Evolutionary conservation across 2,329 filamentous ascomycete species (phyloP).

Genomic region (Pseudogymnoascus sp.): DNA sequence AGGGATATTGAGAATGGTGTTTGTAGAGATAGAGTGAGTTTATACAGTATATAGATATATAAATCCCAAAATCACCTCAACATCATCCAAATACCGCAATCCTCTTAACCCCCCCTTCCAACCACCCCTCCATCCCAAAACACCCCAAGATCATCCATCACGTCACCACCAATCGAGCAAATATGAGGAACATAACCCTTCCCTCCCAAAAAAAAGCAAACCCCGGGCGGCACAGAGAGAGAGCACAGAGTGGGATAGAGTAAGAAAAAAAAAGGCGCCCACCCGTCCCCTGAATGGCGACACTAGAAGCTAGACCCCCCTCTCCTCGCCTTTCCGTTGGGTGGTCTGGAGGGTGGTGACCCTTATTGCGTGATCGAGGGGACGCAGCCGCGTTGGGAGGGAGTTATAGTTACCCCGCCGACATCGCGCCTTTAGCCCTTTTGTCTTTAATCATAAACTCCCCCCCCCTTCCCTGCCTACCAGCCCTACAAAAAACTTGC

Average conservation of each 20-base stretch:
- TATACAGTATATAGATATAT: too few species aligned
- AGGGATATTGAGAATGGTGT: background rate
- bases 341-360: background rate
- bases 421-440: background rate
- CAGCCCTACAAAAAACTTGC: background rate
- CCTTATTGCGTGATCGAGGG: background rate
- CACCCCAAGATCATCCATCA: too few species aligned
- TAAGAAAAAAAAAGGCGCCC: too few species aligned
- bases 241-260: too few species aligned
- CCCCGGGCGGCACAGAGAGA: too few species aligned
- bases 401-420: background rate
- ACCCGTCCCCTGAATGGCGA: too few species aligned
- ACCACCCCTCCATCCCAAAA: too few species aligned
- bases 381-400: background rate
- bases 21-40: background rate
- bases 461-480: background rate
- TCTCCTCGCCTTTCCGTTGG: background rate
- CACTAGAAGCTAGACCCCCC: background rate
- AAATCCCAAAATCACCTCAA: background rate
- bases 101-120: too few species aligned
- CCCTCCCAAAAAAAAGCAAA: too few species aligned
- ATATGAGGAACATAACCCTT: too few species aligned
- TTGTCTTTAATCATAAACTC: background rate
- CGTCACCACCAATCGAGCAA: too few species aligned
- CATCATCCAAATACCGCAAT: background rate